phyloP scores from a whole-genome alignment of 805 yeast species.

The Saitoella complicata region DNA sequence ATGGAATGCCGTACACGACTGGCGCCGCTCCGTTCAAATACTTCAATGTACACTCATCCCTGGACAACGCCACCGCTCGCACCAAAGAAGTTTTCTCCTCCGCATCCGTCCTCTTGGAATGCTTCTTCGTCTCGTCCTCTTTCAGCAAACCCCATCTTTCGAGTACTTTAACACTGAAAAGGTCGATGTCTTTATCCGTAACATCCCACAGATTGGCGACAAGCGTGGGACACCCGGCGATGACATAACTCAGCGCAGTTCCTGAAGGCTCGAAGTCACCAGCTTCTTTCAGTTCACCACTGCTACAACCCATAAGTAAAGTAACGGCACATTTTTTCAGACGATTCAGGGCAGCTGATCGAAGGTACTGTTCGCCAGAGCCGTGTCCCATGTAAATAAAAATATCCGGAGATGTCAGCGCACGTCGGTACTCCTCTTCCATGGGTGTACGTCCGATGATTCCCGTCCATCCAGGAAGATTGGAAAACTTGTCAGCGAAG shows the following conservation, averaged over 20 bases:
- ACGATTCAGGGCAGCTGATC: conserved; percentile 36
- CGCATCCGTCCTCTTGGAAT: conserved; percentile 10
- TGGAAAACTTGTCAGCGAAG: conserved; percentile 24
- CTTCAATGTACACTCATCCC: conserved; percentile 51
- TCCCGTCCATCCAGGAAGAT: conserved; percentile 17
- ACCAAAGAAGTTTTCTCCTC: conserved; percentile 24
- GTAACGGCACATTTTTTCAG: conserved; percentile 24
- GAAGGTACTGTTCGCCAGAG: conserved; percentile 76
- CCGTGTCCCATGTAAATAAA: conserved; percentile 89
- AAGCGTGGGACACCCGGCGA: conserved; percentile 69
- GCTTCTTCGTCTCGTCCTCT: conserved; percentile 3
- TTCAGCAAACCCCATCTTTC: conserved; percentile 47
- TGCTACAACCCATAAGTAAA: conserved; percentile 76
- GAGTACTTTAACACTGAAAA: conserved; percentile 47
- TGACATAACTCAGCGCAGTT: conserved; percentile 55
- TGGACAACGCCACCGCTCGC: conserved; percentile 42
- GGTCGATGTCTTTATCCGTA: conserved; percentile 87
- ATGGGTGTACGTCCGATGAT: conserved; percentile 38
- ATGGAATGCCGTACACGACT: conserved; percentile 75
- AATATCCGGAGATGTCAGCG: conserved; percentile 30
- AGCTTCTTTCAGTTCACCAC: conserved; percentile 42
- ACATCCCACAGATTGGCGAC: conserved; percentile 92
- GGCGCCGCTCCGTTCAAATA: conserved; percentile 89
- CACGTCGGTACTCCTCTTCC: conserved; percentile 34
- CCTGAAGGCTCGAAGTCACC: conserved; percentile 63